Conservation (phyloP, 2,329 filamentous ascomycete species). For the Sporothrix dimorphospora region DNA sequence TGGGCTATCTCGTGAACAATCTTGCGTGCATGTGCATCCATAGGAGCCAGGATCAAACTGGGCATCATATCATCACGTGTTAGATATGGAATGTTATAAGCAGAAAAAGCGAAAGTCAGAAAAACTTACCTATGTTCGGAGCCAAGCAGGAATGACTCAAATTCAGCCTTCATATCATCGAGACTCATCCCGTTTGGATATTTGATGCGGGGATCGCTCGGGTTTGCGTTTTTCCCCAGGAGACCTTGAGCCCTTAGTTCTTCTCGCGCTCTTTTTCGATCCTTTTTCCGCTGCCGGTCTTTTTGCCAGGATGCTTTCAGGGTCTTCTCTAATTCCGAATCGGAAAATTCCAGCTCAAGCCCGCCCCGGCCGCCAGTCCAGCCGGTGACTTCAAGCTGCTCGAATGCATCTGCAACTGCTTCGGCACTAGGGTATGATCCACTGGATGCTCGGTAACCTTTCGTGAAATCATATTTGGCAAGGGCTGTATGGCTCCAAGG, state of each 20-base stretch:
- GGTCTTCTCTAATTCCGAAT: conserved; percentile 67
- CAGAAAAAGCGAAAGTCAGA: background rate
- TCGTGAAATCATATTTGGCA: background rate
- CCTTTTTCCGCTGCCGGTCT: conserved; percentile 71
- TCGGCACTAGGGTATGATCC: conserved; percentile 47
- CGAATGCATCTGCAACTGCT: conserved; percentile 54
- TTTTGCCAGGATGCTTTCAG: conserved; percentile 65
- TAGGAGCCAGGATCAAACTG: conserved; percentile 69
- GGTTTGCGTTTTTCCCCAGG: conserved; percentile 61
- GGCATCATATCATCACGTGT: background rate
- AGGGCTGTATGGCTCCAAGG: background rate
- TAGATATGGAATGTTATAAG: background rate
- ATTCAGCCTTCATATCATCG: conserved; percentile 71
- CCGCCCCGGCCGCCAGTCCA: conserved; percentile 62
- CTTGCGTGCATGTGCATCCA: conserved; percentile 78
- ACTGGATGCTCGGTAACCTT: conserved; percentile 24
- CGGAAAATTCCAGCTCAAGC: conserved; percentile 52
- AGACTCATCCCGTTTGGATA: conserved; percentile 74
- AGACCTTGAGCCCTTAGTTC: conserved; percentile 67
- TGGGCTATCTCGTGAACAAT: conserved; percentile 78
- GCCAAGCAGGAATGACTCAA: conserved; percentile 70
- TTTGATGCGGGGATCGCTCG: conserved; percentile 66
- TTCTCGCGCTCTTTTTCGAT: conserved; percentile 71
- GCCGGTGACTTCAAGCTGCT: conserved; percentile 84
- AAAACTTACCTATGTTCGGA: conserved; percentile 62